These are phyloP conservation scores for Venturiaceae sp. DNA, from an alignment of 2,329 filamentous ascomycete species.

Conservation along the genomic window DNA sequence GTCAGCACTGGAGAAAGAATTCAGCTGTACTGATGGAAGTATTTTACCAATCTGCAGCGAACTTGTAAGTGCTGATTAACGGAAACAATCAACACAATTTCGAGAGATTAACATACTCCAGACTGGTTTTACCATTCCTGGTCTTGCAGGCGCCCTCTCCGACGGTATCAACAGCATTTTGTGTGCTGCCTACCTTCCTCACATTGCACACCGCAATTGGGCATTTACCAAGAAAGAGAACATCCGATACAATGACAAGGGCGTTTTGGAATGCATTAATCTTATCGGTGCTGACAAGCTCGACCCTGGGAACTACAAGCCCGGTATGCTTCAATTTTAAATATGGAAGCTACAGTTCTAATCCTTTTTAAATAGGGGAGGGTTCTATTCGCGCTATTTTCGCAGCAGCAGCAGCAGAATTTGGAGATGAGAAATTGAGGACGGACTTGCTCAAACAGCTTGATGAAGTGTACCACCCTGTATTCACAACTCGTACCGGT, in stretches of 20 bases:
- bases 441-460: slow-evolving; percentile 4
- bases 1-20: slow-evolving; percentile 7
- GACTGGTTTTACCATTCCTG: slow-evolving; percentile 9
- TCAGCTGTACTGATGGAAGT: slow-evolving; percentile 3
- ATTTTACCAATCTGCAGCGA: slow-evolving; percentile 4
- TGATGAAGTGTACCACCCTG: slow-evolving; percentile 5
- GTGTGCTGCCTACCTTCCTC: slow-evolving; percentile 4
- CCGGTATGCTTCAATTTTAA: not conserved
- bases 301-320: slow-evolving; percentile 12
- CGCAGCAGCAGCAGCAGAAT: slow-evolving; percentile 7
- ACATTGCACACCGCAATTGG: slow-evolving; percentile 9
- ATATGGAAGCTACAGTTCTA: not conserved
- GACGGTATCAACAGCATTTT: slow-evolving; percentile 3
- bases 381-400: slow-evolving; percentile 2
- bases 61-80: not conserved
- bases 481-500: slow-evolving; percentile 2
- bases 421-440: slow-evolving; percentile 8
- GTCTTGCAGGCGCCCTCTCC: slow-evolving; percentile 7
- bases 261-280: not conserved
- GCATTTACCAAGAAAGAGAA: not conserved
- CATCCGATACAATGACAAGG: slow-evolving; percentile 5
- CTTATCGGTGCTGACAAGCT: slow-evolving; percentile 12
- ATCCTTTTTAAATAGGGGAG: not conserved
- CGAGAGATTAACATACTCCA: not conserved
- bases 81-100: not conserved